Conservation (phyloP, 495 filamentous ascomycete genomes). For the Ramalina intermedia region DNA sequence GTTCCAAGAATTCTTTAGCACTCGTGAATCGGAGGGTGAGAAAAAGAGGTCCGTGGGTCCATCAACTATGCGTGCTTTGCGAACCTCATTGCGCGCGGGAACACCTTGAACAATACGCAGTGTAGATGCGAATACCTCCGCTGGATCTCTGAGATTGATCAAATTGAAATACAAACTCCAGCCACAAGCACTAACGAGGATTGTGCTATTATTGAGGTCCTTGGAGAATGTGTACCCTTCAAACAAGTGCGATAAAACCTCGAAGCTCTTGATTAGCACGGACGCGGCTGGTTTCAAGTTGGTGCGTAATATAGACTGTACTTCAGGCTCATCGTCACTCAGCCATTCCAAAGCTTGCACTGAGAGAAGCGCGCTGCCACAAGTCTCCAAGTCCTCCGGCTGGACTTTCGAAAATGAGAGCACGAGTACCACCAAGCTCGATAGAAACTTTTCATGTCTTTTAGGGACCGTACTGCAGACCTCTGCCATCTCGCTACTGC, state of each 20-base stretch:
- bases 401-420: neutral
- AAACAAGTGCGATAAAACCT: neutral
- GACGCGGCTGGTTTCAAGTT: neutral
- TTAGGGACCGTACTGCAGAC: no score
- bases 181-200: constrained; percentile 5
- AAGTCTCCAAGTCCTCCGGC: constrained; percentile 2
- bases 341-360: neutral
- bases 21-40: neutral
- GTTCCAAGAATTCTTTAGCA: neutral
- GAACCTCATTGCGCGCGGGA: constrained; percentile 3
- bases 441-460: no score
- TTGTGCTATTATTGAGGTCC: neutral
- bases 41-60: constrained; percentile 5
- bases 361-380: constrained; percentile 2
- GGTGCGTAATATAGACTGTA: neutral
- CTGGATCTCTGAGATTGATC: constrained; percentile 2
- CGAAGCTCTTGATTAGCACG: neutral
- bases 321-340: neutral
- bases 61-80: constrained; percentile 6
- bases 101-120: constrained; percentile 4
- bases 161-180: constrained; percentile 8
- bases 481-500: neutral
- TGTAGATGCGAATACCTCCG: neutral
- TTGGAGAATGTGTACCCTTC: neutral
- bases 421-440: neutral